Conservation (phyloP, 495 filamentous ascomycete species). For the Pyronema omphalodes region DNA sequence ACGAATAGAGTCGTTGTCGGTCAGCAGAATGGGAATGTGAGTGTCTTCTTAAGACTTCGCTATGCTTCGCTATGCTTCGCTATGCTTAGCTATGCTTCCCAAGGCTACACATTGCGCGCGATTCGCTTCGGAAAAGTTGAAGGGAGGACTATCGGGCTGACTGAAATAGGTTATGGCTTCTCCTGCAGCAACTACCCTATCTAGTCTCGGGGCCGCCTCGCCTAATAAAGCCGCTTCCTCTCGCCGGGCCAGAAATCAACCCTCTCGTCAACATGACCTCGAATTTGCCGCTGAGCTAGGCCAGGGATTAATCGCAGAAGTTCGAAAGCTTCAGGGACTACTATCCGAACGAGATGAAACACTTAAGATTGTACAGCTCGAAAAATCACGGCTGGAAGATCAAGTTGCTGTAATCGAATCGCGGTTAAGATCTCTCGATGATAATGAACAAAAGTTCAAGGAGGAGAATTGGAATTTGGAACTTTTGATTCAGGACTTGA, state of each 20-base stretch:
- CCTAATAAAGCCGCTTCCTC: conserved; percentile 65
- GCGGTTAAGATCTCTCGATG: conserved; percentile 62
- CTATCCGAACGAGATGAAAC: conserved; percentile 75
- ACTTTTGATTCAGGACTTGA: conserved; percentile 66
- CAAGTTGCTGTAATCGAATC: conserved; percentile 64
- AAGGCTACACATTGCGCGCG: no score
- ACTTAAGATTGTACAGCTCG: conserved; percentile 50
- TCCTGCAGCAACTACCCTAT: conserved; percentile 48
- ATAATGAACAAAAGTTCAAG: conserved; percentile 86
- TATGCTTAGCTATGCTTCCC: no score
- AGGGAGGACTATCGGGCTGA: not conserved
- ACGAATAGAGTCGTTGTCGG: conserved; percentile 54
- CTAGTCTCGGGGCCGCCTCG: conserved; percentile 66
- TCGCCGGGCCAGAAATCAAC: conserved; percentile 79
- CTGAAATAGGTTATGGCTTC: conserved; percentile 11
- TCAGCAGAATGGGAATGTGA: conserved; percentile 10
- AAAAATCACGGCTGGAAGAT: conserved; percentile 59
- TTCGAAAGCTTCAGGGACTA: conserved; percentile 67
- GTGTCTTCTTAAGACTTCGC: not conserved
- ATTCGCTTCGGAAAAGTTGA: not conserved
- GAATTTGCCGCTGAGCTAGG: conserved; percentile 93
- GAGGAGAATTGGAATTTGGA: conserved; percentile 97
- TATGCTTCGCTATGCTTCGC: not conserved
- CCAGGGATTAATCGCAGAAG: conserved; percentile 71
- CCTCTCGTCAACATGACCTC: conserved; percentile 73